A percentile compares a stretch with the other conserved stretches of the same genome.
Evolutionary conservation across 1,284 basidiomycete species (phyloP).

Genomic region (Cutaneotrichosporon cavernicola): DNA sequence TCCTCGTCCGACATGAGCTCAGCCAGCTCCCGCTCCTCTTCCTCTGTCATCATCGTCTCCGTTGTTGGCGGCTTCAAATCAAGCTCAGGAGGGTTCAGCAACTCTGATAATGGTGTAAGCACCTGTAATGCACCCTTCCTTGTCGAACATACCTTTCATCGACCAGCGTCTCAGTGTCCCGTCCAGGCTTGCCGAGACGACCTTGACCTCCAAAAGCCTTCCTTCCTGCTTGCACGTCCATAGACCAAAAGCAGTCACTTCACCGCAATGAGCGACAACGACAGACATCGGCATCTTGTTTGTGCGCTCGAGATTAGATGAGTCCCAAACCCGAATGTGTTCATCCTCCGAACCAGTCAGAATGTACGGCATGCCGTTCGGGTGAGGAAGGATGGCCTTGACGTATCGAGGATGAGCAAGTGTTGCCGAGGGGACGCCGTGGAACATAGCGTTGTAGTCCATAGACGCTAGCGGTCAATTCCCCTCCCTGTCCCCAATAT

Average conservation of each 20-base stretch:
- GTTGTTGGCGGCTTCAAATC: constrained; percentile 29
- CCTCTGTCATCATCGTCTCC: constrained; percentile 44
- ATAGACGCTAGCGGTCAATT: constrained; percentile 65
- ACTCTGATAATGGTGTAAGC: constrained; percentile 29
- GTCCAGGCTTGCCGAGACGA: constrained; percentile 75
- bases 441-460: constrained; percentile 74
- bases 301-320: constrained; percentile 39
- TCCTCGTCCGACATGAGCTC: constrained; percentile 67
- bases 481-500: background rate
- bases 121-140: background rate
- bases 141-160: constrained; percentile 60
- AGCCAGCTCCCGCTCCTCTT: constrained; percentile 63
- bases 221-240: constrained; percentile 63
- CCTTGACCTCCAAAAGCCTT: constrained; percentile 58
- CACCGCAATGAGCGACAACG: constrained; percentile 82
- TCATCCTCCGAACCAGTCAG: constrained; percentile 74
- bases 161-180: constrained; percentile 80
- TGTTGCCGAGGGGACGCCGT: constrained; percentile 51
- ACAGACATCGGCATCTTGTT: constrained; percentile 55
- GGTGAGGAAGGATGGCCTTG: constrained; percentile 68
- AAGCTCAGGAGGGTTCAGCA: constrained; percentile 40
- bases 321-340: constrained; percentile 64
- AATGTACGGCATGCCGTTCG: constrained; percentile 59
- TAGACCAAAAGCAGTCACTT: constrained; percentile 68
- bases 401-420: constrained; percentile 66